These are phyloP conservation scores for Simplicillium sp. DNA, from an alignment of 2,329 filamentous ascomycete species.

Conservation along the genomic window DNA sequence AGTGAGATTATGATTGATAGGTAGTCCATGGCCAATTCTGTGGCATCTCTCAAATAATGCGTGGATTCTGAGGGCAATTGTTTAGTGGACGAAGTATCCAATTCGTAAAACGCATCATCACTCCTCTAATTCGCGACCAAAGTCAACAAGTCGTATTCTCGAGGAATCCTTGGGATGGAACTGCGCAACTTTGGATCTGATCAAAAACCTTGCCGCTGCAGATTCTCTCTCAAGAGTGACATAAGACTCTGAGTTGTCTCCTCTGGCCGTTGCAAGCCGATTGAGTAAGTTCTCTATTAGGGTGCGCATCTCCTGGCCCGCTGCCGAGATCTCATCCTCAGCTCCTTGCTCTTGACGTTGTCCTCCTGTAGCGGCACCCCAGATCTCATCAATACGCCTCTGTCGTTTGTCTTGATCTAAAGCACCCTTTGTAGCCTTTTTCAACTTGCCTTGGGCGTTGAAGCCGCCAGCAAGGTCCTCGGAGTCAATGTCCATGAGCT, in stretches of 20 bases:
- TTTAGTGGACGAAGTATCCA: no score
- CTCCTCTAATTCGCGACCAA: constrained; percentile 53
- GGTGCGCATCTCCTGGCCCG: constrained; percentile 46
- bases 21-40: not conserved
- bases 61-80: not conserved
- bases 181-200: constrained; percentile 55
- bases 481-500: constrained; percentile 54
- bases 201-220: constrained; percentile 53
- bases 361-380: constrained; percentile 30
- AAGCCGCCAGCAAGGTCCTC: constrained; percentile 52
- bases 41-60: constrained; percentile 1
- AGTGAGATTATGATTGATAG: no score
- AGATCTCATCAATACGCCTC: constrained; percentile 55
- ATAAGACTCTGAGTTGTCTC: constrained; percentile 47
- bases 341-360: constrained; percentile 13
- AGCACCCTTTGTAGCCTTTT: constrained; percentile 24
- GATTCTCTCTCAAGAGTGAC: constrained; percentile 50
- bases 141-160: constrained; percentile 50
- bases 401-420: constrained; percentile 42
- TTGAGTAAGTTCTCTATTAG: constrained; percentile 54
- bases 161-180: constrained; percentile 57
- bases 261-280: constrained; percentile 41
- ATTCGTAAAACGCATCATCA: constrained; percentile 14
- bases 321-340: constrained; percentile 39
- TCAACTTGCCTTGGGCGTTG: constrained; percentile 47